Evolutionary conservation across 1,139 yeast genomes (phyloP).

Genomic region (Debaryomyces singareniensis): DNA sequence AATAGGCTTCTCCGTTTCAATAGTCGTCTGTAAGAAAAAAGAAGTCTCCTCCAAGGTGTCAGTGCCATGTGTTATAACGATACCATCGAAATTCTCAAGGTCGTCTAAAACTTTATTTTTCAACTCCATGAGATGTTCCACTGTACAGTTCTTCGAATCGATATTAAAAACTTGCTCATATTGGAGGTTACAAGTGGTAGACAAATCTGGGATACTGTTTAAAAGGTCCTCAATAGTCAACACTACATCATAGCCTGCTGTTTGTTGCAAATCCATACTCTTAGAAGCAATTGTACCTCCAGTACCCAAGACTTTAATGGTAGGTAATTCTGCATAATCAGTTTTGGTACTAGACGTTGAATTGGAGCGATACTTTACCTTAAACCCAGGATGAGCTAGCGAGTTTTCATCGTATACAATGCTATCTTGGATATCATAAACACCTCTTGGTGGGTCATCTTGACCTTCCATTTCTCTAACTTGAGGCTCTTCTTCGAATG

Average conservation of each 20-base stretch:
- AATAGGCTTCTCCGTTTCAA: conserved; percentile 52
- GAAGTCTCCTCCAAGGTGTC: conserved; percentile 71
- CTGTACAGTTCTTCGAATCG: conserved; percentile 58
- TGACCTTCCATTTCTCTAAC: too few relatives aligned
- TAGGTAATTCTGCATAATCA: conserved; percentile 17
- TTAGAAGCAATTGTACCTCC: conserved; percentile 74
- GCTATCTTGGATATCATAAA: not conserved
- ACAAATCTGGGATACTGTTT: conserved; percentile 54
- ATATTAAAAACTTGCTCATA: conserved; percentile 62
- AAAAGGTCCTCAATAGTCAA: conserved; percentile 58
- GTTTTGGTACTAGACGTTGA: conserved; percentile 11
- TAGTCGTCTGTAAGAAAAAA: conserved; percentile 55
- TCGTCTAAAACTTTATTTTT: conserved; percentile 38
- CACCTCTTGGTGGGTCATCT: not conserved
- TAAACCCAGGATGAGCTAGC: conserved; percentile 16
- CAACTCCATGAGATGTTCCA: conserved; percentile 27
- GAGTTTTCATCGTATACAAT: not conserved
- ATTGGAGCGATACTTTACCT: conserved; percentile 17
- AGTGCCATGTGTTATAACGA: conserved; percentile 68
- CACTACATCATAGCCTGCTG: conserved; percentile 66
- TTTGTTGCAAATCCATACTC: conserved; percentile 48
- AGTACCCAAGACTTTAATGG: conserved; percentile 57
- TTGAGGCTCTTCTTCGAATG: too few relatives aligned
- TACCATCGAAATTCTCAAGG: conserved; percentile 44
- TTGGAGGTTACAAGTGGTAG: conserved; percentile 50